Evolutionary conservation across 2,329 filamentous ascomycete species (phyloP).

Genomic region (Colletotrichum sp.): DNA sequence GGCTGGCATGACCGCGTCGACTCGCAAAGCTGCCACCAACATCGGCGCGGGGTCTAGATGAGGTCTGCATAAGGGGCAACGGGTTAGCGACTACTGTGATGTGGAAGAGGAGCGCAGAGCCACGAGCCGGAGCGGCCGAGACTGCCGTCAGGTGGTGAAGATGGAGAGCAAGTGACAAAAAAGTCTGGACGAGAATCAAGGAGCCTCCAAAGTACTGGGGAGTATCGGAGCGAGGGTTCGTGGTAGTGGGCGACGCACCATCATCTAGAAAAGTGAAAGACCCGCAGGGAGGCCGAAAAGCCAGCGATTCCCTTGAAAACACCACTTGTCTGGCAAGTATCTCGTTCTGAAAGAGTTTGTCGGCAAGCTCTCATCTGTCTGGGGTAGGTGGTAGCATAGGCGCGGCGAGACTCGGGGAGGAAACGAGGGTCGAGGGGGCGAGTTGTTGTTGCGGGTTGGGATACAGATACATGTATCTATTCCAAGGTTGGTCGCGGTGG

Average conservation of each 20-base stretch:
- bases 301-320: conserved; percentile 31
- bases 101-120: not conserved
- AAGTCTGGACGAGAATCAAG: not conserved
- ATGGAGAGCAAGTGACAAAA: not conserved
- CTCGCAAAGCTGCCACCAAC: conserved; percentile 61
- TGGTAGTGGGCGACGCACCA: conserved; percentile 43
- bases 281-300: conserved; percentile 41
- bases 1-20: conserved; percentile 63
- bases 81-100: conserved; percentile 24
- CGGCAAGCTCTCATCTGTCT: conserved; percentile 18
- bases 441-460: not conserved
- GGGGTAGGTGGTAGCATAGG: conserved; percentile 9
- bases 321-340: conserved; percentile 14
- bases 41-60: conserved; percentile 61
- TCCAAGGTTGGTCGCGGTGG: conserved; percentile 1
- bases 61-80: conserved; percentile 49
- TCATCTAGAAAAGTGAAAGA: conserved; percentile 48
- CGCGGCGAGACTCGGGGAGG: not conserved
- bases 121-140: not conserved
- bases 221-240: not conserved
- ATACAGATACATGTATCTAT: conserved; percentile 7
- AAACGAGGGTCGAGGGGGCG: not conserved
- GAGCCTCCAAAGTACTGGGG: not conserved
- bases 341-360: conserved; percentile 15
- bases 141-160: not conserved